phyloP scores from a whole-genome alignment of 768 basidiomycete species.

The Cystofilobasidium capitatum region DNA sequence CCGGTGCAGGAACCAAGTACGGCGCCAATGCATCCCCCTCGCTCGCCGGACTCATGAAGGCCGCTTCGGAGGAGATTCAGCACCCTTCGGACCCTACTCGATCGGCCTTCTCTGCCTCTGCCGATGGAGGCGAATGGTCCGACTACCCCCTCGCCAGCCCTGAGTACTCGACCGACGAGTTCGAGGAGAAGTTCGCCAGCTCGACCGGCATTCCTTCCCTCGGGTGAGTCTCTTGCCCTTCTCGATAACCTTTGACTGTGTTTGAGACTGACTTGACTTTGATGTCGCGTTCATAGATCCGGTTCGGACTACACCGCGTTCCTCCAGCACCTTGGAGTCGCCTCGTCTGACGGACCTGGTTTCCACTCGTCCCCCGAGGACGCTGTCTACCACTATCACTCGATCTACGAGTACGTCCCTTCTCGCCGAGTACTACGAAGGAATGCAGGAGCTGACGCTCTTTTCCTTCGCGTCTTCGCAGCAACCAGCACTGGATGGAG shows the following conservation, averaged over 20 bases:
- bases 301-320: slow-evolving; percentile 91
- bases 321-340: slow-evolving; percentile 64
- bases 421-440: slow-evolving; percentile 9
- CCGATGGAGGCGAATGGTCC: not conserved
- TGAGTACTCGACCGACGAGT: slow-evolving; percentile 24
- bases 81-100: slow-evolving; percentile 59
- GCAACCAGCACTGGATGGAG: slow-evolving; percentile 51
- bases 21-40: slow-evolving; percentile 43
- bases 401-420: slow-evolving; percentile 27
- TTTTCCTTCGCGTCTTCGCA: not conserved
- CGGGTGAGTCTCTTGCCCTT: slow-evolving; percentile 36
- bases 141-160: not conserved
- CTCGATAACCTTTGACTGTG: too few species aligned
- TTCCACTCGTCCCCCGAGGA: slow-evolving; percentile 38
- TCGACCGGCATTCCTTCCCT: slow-evolving; percentile 48
- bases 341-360: slow-evolving; percentile 37
- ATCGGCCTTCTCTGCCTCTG: slow-evolving; percentile 53
- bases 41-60: slow-evolving; percentile 62
- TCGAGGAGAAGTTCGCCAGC: slow-evolving; percentile 26
- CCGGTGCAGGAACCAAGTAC: slow-evolving; percentile 56
- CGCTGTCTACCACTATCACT: slow-evolving; percentile 57
- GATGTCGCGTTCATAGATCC: slow-evolving; percentile 44
- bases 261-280: not conserved
- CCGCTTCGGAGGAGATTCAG: slow-evolving; percentile 58
- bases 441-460: too few species aligned